These are phyloP conservation scores for Xylona heveae DNA, from an alignment of 495 filamentous ascomycete species.

Conservation along the genomic window DNA sequence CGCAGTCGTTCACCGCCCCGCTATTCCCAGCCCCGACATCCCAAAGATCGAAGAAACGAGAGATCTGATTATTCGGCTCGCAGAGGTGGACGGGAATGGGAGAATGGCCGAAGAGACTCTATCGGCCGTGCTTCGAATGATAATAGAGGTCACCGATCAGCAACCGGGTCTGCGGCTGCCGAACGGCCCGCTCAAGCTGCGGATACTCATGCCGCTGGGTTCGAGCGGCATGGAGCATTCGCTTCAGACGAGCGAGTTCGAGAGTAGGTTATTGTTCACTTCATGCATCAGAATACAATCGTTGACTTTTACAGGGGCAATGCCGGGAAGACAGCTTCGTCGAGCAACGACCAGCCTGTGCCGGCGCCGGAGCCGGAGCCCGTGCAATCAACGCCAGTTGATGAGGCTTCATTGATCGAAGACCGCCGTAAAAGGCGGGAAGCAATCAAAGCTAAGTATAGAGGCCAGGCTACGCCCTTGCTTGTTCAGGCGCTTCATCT, in stretches of 20 bases:
- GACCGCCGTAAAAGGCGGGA: conserved; percentile 73
- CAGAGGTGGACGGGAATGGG: too few relatives aligned
- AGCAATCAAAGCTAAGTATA: conserved; percentile 70
- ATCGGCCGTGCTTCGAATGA: too few relatives aligned
- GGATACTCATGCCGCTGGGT: too few relatives aligned
- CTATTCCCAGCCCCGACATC: conserved; percentile 7
- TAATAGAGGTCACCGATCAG: too few relatives aligned
- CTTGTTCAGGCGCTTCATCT: conserved; percentile 56
- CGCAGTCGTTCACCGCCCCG: conserved; percentile 31
- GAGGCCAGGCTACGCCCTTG: conserved; percentile 47
- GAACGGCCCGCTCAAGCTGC: too few relatives aligned
- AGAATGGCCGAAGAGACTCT: too few relatives aligned
- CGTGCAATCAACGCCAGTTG: conserved; percentile 24
- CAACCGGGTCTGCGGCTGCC: too few relatives aligned
- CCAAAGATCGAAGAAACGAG: conserved; percentile 3
- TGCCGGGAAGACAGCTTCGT: conserved; percentile 2
- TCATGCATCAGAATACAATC: too few relatives aligned
- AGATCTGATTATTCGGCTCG: conserved; percentile 7
- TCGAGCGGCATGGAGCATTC: too few relatives aligned
- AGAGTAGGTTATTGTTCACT: too few relatives aligned
- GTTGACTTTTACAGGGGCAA: too few relatives aligned
- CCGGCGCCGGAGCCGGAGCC: conserved; percentile 15
- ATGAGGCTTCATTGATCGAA: conserved; percentile 66
- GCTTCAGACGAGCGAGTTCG: too few relatives aligned
- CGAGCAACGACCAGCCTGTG: conserved; percentile 15